Evolutionary conservation across 495 filamentous ascomycete species (phyloP), one percentile per base, ranked within the genome.

Genomic region (Aspergillus campestris): DNA sequence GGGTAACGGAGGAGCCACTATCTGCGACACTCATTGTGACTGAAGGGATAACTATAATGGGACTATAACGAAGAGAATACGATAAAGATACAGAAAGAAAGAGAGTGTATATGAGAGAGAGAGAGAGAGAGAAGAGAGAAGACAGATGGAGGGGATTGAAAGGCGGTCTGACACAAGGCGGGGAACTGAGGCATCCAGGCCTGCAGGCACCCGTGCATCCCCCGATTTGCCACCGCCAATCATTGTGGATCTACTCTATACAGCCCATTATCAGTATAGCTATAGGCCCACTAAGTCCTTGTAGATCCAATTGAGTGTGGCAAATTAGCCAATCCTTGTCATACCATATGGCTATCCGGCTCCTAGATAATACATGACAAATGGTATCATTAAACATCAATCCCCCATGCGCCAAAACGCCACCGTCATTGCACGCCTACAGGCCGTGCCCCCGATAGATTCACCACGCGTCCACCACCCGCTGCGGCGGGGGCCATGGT

Each of bases 361-460:
- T 24, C 18, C 18, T 1, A 24, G 18, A 24, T 24, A 24, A 24
- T 24, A 24, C 4, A 24, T 24, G 18, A 24, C 18, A 24, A 24
- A 24, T 24, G 18, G 18, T 24, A 24, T 24, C 18, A 4, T 2
- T 34, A 2, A 34, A 34, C 2, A 34, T 34, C 10, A 27, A 40
- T 15, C 38, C 38, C 27, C 7, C 6, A 5, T 31, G 24, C 29
- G 31, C 30, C 29, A 9, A 15, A 32, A 33, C 7, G n/a, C 29
- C n/a, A 10, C n/a, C n/a, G 8, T 58, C 40, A 70, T 44, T 65
- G 64, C 5, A 64, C 53, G 1, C 77, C 77, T n/a, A 72, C 73
- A 6, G 76, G 73, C 48, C 72, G 66, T 15, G 71, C 72, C 3
- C 74, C 71, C 24, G 63, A 66, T 33, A 81, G 51, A 57, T 78